A percentile compares a stretch with the other conserved stretches of the same genome.
phyloP scores from a whole-genome alignment of 371 early-diverging fungal genomes.

The Circinella minor region DNA sequence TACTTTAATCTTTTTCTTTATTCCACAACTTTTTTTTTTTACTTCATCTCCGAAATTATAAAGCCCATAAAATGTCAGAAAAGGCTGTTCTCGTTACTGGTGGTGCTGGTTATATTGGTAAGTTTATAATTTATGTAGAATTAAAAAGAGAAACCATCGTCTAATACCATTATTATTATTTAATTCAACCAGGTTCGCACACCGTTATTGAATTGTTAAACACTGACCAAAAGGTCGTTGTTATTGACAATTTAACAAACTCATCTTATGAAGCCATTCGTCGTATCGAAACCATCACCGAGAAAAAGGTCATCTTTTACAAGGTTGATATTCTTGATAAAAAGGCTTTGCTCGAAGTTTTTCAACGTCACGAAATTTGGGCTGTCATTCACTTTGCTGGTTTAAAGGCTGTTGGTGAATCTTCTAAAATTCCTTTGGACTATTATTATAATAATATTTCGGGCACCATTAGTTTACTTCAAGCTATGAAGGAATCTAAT shows the following conservation, averaged over 20 bases:
- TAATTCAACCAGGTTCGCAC: constrained; percentile 77
- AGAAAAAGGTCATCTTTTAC: constrained; percentile 67
- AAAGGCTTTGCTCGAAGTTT: constrained; percentile 66
- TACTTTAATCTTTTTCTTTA: background rate
- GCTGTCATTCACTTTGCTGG: constrained; percentile 88
- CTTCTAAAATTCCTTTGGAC: constrained; percentile 61
- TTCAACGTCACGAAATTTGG: constrained; percentile 60
- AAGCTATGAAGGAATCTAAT: constrained; percentile 64
- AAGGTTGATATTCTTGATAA: constrained; percentile 74
- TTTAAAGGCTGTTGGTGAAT: constrained; percentile 83
- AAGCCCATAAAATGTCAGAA: constrained; percentile 8
- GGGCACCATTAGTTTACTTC: constrained; percentile 69
- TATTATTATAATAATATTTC: constrained; percentile 83
- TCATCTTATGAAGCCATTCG: constrained; percentile 73
- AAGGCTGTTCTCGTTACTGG: constrained; percentile 53
- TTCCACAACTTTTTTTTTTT: background rate
- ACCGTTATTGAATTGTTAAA: constrained; percentile 85
- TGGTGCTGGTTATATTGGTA: constrained; percentile 64
- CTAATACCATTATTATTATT: background rate
- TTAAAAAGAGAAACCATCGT: background rate
- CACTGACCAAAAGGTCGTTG: constrained; percentile 71
- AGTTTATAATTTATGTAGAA: background rate
- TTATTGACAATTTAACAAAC: constrained; percentile 86
- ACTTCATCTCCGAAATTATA: background rate
- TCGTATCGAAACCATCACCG: constrained; percentile 68